Evolutionary conservation across 768 basidiomycete species (phyloP), one percentile per base, ranked within the genome.

Genomic region (Rhodotorula sphaerocarpa): DNA sequence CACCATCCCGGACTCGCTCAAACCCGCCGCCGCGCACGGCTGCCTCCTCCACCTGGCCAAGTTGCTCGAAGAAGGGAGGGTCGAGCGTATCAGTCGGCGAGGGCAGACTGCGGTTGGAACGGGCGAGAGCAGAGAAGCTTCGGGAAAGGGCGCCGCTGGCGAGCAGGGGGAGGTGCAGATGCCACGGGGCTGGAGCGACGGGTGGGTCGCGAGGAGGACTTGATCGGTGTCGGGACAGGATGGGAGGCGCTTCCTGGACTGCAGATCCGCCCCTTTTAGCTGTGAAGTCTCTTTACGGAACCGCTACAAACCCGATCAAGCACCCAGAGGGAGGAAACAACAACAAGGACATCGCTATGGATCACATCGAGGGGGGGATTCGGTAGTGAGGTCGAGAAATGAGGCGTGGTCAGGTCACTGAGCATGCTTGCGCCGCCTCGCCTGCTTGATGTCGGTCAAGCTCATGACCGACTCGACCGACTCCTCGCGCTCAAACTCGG

Each of bases 31-130:
- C 10, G 80, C 84, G n/a, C 77, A 78, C 52, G 80, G 84, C 25
- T 79, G 90, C 3, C 76, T 82, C 50, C 74, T 87, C 60, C 90
- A 92, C 73, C 75, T 92, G 70, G 75, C 76, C 59, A 93, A 93
- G 75, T 75, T 91, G 55, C 78, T 82, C 70, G 75, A 71, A 2
- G 90, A 92, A 50, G 82, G 82, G 2, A 75, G 77, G 47, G 85
- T 87, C 7, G 75, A 73, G 62, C 74, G 72, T 9, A 14, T 50
- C 18, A 43, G n/a, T n/a, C n/a, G n/a, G n/a, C n/a, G n/a, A n/a
- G n/a, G n/a, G n/a, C n/a, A n/a, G n/a, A n/a, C n/a, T n/a, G n/a
- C n/a, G n/a, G n/a, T n/a, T n/a, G n/a, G n/a, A n/a, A n/a, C n/a
- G n/a, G n/a, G n/a, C n/a, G n/a, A n/a, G n/a, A n/a, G n/a, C 3